Evolutionary conservation across 306 rosid species (phyloP), one percentile per base, ranked within the genome.

Genomic region (Vachellia collinsii): DNA sequence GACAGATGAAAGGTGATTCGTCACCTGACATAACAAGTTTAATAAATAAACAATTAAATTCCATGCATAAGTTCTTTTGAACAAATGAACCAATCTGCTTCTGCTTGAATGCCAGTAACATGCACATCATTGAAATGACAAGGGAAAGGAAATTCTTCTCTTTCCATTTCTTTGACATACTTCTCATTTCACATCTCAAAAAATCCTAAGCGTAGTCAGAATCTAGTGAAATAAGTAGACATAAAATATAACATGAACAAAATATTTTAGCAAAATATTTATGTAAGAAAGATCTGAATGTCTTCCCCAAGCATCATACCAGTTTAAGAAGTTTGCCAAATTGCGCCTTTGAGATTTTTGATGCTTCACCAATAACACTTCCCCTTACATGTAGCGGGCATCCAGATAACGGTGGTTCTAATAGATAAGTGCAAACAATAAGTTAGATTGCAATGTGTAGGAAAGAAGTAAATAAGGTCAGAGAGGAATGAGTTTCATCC

Each of bases 351-450:
- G 86, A 86, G 37, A 83, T 77, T 25, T 74, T 58, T 19, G 80
- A 64, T 13, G 80, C 73, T 53, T 72, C 86, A 47, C 79, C 76
- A 58, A 44, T 37, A 11, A 81, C 62, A 64, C 62, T 67, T 77
- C 88, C 89, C 73, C 92, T 82, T 4, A 88, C 85, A 84, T 54
- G 67, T 82, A 86, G n/a, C 0, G 88, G 86, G 77, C 80, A 51
- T 59, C 87, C 85, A 44, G 88, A 82, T 54, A 86, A 69, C 56
- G 74, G 67, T 61, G 74, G 67, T 61, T 84, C 89, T 88, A 69
- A 9, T 4, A 48, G 37, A 65, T 25, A 59, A 76, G 44, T 38
- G 70, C 20, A 41, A 16, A 59, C 7, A 22, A 6, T 5, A 72
- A 8, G 66, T 22, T 36, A 48, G 39, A 80, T 64, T 39, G 44